A percentile compares a stretch with the other conserved stretches of the same genome.
These are phyloP conservation scores for Capniomyces stellatus DNA, from an alignment of 371 early-diverging fungal genomes.

Conservation along the genomic window DNA sequence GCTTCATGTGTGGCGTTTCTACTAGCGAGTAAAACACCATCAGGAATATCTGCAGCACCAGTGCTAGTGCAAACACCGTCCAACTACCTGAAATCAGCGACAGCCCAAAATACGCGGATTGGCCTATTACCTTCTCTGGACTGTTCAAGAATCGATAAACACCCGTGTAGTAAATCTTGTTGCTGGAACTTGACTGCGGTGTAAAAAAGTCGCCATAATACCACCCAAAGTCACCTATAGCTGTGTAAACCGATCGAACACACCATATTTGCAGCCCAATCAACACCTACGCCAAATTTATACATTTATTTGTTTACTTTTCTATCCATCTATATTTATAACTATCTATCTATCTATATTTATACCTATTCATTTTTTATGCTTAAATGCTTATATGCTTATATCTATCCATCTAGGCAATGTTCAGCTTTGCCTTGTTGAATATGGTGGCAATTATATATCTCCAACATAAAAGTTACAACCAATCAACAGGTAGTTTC, in stretches of 20 bases:
- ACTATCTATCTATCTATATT: too few relatives aligned
- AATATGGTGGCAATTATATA: too few relatives aligned
- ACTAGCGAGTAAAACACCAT: conserved; percentile 63
- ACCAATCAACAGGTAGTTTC: too few relatives aligned
- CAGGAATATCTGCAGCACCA: conserved; percentile 60
- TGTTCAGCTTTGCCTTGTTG: too few relatives aligned
- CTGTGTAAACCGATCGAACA: conserved; percentile 64
- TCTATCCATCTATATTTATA: too few relatives aligned
- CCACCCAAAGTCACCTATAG: conserved; percentile 83
- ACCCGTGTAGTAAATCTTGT: conserved; percentile 58
- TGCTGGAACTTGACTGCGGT: conserved; percentile 24
- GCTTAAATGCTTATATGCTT: too few relatives aligned
- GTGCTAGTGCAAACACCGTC: conserved; percentile 53
- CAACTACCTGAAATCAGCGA: conserved; percentile 61
- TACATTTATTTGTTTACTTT: conserved; percentile 5
- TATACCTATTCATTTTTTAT: too few relatives aligned
- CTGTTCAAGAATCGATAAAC: conserved; percentile 76
- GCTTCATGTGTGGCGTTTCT: conserved; percentile 68
- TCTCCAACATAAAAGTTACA: too few relatives aligned
- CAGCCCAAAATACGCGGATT: conserved; percentile 78
- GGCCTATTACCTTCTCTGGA: conserved; percentile 77
- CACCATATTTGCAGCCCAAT: conserved; percentile 74
- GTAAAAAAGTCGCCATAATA: conserved; percentile 32
- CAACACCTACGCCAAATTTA: conserved; percentile 40
- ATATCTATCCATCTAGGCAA: too few relatives aligned